Conservation (phyloP, 768 basidiomycete species). For the Lactarius akahatsu region DNA sequence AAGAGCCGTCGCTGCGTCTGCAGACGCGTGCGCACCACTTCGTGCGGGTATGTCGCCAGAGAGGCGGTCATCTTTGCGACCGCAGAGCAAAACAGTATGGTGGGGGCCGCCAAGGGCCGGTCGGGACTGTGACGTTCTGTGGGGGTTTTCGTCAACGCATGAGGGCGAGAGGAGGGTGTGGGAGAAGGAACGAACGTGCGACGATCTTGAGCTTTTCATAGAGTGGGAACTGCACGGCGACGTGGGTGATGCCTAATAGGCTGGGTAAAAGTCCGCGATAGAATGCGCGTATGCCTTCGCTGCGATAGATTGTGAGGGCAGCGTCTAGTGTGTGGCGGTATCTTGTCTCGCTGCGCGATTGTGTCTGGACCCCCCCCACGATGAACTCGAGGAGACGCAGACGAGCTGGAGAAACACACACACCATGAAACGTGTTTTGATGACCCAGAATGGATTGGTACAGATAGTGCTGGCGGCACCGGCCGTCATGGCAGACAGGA, state of each 20-base stretch:
- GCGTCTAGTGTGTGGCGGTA: constrained; percentile 93
- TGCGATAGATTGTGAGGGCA: constrained; percentile 81
- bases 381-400: constrained; percentile 11
- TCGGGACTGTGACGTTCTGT: constrained; percentile 24
- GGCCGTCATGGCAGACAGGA: constrained; percentile 93
- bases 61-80: constrained; percentile 95
- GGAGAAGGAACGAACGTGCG: constrained; percentile 58
- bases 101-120: constrained; percentile 48
- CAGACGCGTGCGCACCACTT: constrained; percentile 96
- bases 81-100: constrained; percentile 90
- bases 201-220: constrained; percentile 90
- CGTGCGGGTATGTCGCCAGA: constrained; percentile 95
- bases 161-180: neutral
- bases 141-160: neutral
- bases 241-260: constrained; percentile 88
- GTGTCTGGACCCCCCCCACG: constrained; percentile 56
- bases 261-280: constrained; percentile 95
- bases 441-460: constrained; percentile 97
- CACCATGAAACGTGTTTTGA: constrained; percentile 99
- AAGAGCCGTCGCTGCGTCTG: constrained; percentile 72
- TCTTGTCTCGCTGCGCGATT: constrained; percentile 70
- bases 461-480: constrained; percentile 91
- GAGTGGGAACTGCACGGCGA: constrained; percentile 95
- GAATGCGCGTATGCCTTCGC: constrained; percentile 85
- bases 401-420: constrained; percentile 30